Conservation (phyloP, 73 alveolate species). For the Blepharisma stoltei region DNA sequence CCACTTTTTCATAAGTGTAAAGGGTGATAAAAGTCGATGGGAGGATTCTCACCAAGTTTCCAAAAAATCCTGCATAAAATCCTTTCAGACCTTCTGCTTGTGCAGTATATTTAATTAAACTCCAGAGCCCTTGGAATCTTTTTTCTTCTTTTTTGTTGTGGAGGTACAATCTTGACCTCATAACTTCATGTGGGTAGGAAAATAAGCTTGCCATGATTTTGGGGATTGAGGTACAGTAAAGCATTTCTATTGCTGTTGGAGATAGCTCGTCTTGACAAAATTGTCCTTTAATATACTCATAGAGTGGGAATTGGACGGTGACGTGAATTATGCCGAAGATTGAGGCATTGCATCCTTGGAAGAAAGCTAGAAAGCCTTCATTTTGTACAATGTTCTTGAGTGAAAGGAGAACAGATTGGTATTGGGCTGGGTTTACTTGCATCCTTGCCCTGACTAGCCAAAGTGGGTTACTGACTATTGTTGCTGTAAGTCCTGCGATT, state of each 20-base stretch:
- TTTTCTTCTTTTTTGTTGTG: conserved; percentile 37
- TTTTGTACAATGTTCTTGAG: conserved; percentile 26
- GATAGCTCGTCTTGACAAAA: conserved; percentile 35
- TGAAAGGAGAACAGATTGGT: conserved; percentile 28
- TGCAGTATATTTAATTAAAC: conserved; percentile 34
- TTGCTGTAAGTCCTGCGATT: conserved; percentile 39
- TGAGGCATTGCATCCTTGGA: conserved; percentile 48
- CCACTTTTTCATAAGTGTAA: conserved; percentile 23
- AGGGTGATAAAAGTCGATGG: conserved; percentile 33
- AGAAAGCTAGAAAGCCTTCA: conserved; percentile 54
- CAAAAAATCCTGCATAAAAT: conserved; percentile 44
- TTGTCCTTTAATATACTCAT: conserved; percentile 39
- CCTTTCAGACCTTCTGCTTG: conserved; percentile 45
- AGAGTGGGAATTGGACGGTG: conserved; percentile 50
- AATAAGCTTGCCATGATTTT: conserved; percentile 44
- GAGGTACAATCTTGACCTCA: conserved; percentile 51
- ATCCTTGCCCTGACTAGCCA: conserved; percentile 61
- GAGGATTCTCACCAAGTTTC: conserved; percentile 42
- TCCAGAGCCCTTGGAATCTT: conserved; percentile 23
- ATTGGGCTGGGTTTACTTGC: conserved; percentile 43
- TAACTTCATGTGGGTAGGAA: conserved; percentile 57
- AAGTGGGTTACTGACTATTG: conserved; percentile 53
- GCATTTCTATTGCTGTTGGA: conserved; percentile 35
- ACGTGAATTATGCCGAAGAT: conserved; percentile 49
- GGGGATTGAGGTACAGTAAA: conserved; percentile 37